A percentile compares a stretch with the other conserved stretches of the same genome.
Conservation (phyloP, 148 eudicot genomes). For the Oxyria digyna region DNA sequence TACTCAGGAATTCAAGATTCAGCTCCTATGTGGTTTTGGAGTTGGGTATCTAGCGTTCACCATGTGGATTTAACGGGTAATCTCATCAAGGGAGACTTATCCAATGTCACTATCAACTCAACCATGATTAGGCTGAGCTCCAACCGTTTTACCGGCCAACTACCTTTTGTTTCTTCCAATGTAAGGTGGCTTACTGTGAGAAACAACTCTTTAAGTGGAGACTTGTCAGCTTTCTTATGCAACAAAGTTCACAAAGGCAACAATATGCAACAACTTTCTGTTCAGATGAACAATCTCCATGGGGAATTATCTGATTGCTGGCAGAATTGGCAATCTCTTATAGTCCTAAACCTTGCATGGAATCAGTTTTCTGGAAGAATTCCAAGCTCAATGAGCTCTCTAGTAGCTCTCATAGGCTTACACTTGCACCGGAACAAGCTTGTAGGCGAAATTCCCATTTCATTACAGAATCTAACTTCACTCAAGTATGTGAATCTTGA, state of each 20-base stretch:
- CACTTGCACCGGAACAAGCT: neutral
- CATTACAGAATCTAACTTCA: neutral
- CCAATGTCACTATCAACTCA: conserved; percentile 5
- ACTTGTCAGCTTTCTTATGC: neutral
- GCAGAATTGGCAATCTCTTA: too few species aligned
- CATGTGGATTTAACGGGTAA: neutral
- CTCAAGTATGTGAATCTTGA: neutral
- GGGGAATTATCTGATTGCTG: neutral
- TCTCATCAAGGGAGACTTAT: neutral
- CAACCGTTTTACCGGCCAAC: conserved; percentile 3
- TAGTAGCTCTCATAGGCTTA: neutral
- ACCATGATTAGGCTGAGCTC: conserved; percentile 6
- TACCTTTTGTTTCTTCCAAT: neutral
- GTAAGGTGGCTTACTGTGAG: too few species aligned
- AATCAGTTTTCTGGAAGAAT: conserved; percentile 3
- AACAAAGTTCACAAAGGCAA: too few species aligned
- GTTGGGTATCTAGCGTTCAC: neutral
- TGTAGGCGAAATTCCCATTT: neutral
- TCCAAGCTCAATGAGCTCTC: neutral
- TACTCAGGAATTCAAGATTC: conserved; percentile 11
- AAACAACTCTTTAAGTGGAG: too few species aligned
- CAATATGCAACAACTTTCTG: too few species aligned
- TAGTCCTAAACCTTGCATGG: neutral
- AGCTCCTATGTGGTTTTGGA: conserved; percentile 13
- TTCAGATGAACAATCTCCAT: neutral